Percentiles rank a stretch among this genome's conserved stretches.
phyloP scores from a whole-genome alignment of 78 protist species.

The Dictyostelium intermedium region DNA sequence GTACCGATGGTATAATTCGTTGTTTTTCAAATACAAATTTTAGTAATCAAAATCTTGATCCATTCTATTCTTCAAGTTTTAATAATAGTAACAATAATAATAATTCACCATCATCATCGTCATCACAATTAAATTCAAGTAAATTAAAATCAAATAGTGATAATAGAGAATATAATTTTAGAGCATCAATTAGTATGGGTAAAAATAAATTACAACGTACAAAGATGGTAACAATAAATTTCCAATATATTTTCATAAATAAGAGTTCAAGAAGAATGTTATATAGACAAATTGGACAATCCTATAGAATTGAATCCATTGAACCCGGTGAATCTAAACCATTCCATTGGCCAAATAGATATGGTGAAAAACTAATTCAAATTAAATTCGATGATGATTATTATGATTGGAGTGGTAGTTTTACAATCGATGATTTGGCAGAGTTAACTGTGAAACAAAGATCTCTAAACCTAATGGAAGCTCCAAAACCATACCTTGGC shows the following conservation, averaged over 20 bases:
- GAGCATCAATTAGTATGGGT: slow-evolving; percentile 68
- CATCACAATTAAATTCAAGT: neutral
- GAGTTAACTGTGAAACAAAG: slow-evolving; percentile 34
- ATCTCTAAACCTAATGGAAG: neutral
- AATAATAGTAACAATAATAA: neutral
- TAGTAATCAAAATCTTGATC: neutral
- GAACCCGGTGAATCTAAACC: slow-evolving; percentile 37
- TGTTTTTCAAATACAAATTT: neutral
- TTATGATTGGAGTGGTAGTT: slow-evolving; percentile 52
- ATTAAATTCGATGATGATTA: slow-evolving; percentile 28
- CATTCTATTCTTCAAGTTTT: neutral
- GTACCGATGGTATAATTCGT: slow-evolving; percentile 22
- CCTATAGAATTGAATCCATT: neutral
- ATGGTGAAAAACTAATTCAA: neutral
- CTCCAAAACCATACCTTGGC: slow-evolving; percentile 29
- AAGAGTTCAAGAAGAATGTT: slow-evolving; percentile 8
- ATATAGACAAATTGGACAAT: slow-evolving; percentile 38
- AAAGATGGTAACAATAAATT: slow-evolving; percentile 74
- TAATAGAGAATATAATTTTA: slow-evolving; percentile 15
- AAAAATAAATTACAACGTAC: slow-evolving; percentile 57
- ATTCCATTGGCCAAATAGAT: slow-evolving; percentile 71
- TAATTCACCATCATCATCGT: neutral
- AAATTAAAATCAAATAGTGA: neutral
- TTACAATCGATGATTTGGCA: slow-evolving; percentile 41
- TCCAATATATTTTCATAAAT: slow-evolving; percentile 46